Percentiles rank a stretch among this genome's conserved stretches.
Conservation (phyloP, 768 basidiomycete genomes). For the Coprinopsis marcescibilis region DNA sequence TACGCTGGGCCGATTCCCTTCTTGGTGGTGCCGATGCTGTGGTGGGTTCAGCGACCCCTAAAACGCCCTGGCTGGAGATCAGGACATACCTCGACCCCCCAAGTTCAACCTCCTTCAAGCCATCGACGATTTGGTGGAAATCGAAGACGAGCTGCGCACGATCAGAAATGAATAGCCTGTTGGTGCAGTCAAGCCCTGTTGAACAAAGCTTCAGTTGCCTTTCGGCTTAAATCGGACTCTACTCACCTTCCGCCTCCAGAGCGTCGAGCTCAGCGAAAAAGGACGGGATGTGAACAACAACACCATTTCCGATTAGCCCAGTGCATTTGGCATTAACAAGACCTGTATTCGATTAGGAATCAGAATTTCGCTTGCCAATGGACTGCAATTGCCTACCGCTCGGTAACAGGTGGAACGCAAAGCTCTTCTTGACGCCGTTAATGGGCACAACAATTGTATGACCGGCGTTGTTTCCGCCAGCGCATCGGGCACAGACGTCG, state of each 20-base stretch:
- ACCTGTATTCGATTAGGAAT: conserved; percentile 35
- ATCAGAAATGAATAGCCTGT: conserved; percentile 88
- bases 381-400: conserved; percentile 55
- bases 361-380: conserved; percentile 1
- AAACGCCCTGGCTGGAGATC: neutral
- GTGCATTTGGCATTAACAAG: conserved; percentile 81
- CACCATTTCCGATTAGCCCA: conserved; percentile 88
- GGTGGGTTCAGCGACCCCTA: neutral
- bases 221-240: neutral
- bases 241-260: conserved; percentile 72
- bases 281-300: conserved; percentile 94
- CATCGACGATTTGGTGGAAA: conserved; percentile 99
- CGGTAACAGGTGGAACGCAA: conserved; percentile 93
- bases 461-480: conserved; percentile 98
- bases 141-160: conserved; percentile 97
- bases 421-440: conserved; percentile 71
- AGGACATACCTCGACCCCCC: conserved; percentile 69
- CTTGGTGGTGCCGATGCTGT: conserved; percentile 94
- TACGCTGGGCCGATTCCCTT: conserved; percentile 98
- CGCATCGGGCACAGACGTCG: conserved; percentile 93
- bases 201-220: neutral
- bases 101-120: conserved; percentile 94
- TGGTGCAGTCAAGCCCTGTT: conserved; percentile 77
- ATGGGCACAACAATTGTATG: conserved; percentile 91
- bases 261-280: conserved; percentile 92